Conservation (phyloP, 768 basidiomycete species). For the Tulasnella sp. region DNA sequence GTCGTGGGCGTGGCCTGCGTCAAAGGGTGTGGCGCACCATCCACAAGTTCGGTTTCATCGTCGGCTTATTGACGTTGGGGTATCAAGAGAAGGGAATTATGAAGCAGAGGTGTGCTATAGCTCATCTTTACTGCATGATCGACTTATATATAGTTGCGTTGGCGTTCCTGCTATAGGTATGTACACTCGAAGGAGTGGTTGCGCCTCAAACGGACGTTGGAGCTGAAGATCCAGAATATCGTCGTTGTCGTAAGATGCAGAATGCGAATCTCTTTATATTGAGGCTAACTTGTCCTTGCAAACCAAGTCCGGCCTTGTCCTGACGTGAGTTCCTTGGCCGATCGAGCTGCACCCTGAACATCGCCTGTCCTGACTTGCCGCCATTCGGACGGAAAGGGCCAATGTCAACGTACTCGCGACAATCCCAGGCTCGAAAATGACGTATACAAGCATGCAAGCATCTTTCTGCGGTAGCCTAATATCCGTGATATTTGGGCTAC, state of each 20-base stretch:
- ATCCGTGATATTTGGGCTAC: conserved; percentile 18
- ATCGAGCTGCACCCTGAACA: background rate
- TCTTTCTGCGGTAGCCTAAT: conserved; percentile 20
- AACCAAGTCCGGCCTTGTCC: conserved; percentile 4
- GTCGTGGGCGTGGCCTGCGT: background rate
- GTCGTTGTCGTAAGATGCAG: conserved; percentile 4
- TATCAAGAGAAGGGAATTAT: background rate
- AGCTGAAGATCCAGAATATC: conserved; percentile 23
- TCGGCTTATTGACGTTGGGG: background rate
- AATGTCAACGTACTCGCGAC: conserved; percentile 20
- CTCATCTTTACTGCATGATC: background rate
- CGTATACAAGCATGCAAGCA: conserved; percentile 14
- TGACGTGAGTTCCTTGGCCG: background rate
- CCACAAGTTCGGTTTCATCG: background rate
- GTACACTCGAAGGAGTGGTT: background rate
- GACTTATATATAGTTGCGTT: background rate
- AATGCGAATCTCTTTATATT: background rate
- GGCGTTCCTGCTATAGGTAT: background rate
- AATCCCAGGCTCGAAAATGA: conserved; percentile 10
- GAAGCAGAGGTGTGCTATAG: background rate
- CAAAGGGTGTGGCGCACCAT: background rate
- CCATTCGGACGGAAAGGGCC: background rate
- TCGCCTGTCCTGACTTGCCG: background rate
- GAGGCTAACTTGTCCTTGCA: background rate
- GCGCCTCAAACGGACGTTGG: background rate